Percentiles rank a stretch among this genome's conserved stretches.
Conservation (phyloP, 768 basidiomycete species). For the Trametes villosa region DNA sequence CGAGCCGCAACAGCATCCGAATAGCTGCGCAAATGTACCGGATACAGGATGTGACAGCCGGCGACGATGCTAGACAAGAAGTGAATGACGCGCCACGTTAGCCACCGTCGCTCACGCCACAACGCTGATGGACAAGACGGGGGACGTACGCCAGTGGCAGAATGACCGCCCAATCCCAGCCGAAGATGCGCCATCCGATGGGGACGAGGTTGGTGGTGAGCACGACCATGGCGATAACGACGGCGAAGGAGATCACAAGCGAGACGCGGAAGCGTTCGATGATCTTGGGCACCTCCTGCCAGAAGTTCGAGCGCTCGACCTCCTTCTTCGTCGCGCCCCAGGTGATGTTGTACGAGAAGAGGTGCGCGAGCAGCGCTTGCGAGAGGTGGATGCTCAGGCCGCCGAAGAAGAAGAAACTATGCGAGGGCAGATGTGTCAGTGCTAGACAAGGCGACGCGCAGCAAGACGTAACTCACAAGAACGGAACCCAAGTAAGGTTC, state of each 20-base stretch:
- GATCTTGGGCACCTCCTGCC: conserved; percentile 86
- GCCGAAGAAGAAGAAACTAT: conserved; percentile 58
- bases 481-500: conserved; percentile 68
- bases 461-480: conserved; percentile 60
- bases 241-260: conserved; percentile 55
- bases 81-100: not conserved
- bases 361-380: conserved; percentile 55
- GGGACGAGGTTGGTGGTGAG: conserved; percentile 61
- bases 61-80: conserved; percentile 55
- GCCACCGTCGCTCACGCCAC: not conserved
- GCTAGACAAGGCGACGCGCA: not conserved
- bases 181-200: conserved; percentile 63
- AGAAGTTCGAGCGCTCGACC: conserved; percentile 88
- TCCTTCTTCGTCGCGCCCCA: conserved; percentile 77
- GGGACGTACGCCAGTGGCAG: conserved; percentile 68
- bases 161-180: conserved; percentile 72
- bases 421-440: conserved; percentile 1
- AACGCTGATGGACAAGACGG: conserved; percentile 11
- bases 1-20: not conserved
- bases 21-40: conserved; percentile 51
- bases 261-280: conserved; percentile 76
- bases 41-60: conserved; percentile 72
- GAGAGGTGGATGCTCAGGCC: conserved; percentile 59
- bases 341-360: conserved; percentile 60
- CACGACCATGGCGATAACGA: conserved; percentile 59